Evolutionary conservation across 179 eudicot species (phyloP).

Genomic region (Carnegiea gigantea): DNA sequence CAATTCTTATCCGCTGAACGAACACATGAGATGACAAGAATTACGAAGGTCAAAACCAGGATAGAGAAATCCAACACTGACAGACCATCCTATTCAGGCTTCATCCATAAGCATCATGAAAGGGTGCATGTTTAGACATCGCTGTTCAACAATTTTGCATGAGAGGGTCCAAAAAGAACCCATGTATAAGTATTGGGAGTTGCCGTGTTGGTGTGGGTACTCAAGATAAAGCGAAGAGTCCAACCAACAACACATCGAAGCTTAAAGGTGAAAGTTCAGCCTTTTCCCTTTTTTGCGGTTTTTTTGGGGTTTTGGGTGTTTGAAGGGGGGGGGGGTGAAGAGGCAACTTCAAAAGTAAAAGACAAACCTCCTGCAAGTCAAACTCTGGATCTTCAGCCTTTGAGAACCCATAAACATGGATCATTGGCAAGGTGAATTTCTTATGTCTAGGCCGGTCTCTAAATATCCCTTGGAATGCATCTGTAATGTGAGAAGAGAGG

Average conservation of each 20-base stretch:
- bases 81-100: neutral
- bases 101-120: neutral
- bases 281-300: too few species aligned
- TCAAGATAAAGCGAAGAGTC: neutral
- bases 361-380: slow-evolving; percentile 77
- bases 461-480: slow-evolving; percentile 73
- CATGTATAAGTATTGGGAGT: neutral
- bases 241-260: neutral
- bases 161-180: neutral
- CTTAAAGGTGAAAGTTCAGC: neutral
- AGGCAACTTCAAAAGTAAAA: neutral
- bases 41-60: neutral
- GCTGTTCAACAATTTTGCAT: neutral
- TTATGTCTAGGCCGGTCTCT: slow-evolving; percentile 29
- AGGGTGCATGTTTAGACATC: neutral
- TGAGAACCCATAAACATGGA: slow-evolving; percentile 92
- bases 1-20: slow-evolving; percentile 71
- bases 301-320: neutral
- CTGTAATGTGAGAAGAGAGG: slow-evolving; percentile 33
- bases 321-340: neutral
- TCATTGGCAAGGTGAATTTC: slow-evolving; percentile 50
- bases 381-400: slow-evolving; percentile 92
- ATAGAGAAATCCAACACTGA: neutral
- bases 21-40: neutral
- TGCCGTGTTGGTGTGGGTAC: too few species aligned